Conservation (phyloP, 2,329 filamentous ascomycete genomes). For the Fusarium floridanum region DNA sequence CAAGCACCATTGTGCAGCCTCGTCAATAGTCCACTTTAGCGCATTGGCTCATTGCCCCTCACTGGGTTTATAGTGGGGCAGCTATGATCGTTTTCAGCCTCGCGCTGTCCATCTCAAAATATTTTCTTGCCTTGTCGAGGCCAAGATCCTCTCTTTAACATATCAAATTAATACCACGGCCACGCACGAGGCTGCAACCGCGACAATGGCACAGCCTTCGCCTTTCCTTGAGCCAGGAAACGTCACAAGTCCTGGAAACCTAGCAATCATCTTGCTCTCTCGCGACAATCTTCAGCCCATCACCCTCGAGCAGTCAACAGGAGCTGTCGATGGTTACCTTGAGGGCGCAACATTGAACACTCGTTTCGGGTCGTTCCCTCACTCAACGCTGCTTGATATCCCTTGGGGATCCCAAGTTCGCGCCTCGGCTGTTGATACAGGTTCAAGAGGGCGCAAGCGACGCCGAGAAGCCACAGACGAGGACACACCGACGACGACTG, state of each 20-base stretch:
- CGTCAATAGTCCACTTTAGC: conserved; percentile 28
- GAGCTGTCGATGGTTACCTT: conserved; percentile 77
- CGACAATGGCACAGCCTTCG: conserved; percentile 64
- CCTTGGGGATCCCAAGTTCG: conserved; percentile 94
- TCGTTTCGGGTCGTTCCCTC: conserved; percentile 90
- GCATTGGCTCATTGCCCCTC: conserved; percentile 31
- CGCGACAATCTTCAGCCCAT: conserved; percentile 87
- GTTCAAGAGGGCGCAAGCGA: conserved; percentile 82
- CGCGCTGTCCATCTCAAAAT: conserved; percentile 31
- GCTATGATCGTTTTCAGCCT: conserved; percentile 32
- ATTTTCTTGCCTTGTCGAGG: conserved; percentile 32
- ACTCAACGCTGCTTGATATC: conserved; percentile 80
- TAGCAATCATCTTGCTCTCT: conserved; percentile 89
- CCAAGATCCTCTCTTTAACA: conserved; percentile 8
- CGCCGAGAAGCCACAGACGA: conserved; percentile 64
- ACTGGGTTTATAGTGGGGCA: conserved; percentile 34
- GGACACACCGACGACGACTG: conserved; percentile 53
- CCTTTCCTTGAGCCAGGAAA: conserved; percentile 83
- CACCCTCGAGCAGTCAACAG: conserved; percentile 72
- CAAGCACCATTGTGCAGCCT: conserved; percentile 28
- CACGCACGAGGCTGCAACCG: conserved; percentile 17
- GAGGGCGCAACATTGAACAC: conserved; percentile 89
- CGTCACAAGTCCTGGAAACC: conserved; percentile 71
- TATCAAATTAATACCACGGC: background rate
- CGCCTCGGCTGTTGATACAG: conserved; percentile 91